Evolutionary conservation across 345 rosid genomes (phyloP).

Genomic region (Noccaea bulbosa): DNA sequence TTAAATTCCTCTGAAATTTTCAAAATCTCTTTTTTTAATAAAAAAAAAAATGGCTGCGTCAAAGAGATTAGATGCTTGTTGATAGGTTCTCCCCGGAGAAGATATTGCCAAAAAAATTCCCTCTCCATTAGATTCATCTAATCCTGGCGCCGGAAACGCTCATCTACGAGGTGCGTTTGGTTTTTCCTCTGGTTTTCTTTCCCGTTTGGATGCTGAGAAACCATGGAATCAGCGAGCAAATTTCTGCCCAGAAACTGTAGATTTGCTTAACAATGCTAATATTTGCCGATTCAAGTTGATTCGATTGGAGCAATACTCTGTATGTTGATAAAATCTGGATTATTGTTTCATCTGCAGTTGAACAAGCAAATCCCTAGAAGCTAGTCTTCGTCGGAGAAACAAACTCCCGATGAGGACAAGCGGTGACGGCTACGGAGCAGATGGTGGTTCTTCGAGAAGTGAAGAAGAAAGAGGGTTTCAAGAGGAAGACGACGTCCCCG

Average conservation of each 20-base stretch:
- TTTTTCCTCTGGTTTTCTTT: not conserved
- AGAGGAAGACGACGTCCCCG: not conserved
- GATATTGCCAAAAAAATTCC: not conserved
- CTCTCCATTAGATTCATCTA: not conserved
- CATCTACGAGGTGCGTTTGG: conserved; percentile 40
- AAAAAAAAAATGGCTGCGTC: conserved; percentile 27
- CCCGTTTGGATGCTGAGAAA: conserved; percentile 8
- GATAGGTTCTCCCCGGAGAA: conserved; percentile 20
- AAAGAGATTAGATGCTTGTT: conserved; percentile 22
- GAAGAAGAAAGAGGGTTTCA: conserved; percentile 16
- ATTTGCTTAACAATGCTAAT: not conserved
- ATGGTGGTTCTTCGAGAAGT: conserved; percentile 19
- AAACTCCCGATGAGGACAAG: conserved; percentile 40
- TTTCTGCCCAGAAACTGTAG: not conserved
- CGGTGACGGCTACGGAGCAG: conserved; percentile 31
- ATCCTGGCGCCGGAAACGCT: conserved; percentile 4
- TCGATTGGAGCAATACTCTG: not conserved
- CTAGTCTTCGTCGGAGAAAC: conserved; percentile 21
- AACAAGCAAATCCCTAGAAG: conserved; percentile 11
- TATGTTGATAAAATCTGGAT: not conserved
- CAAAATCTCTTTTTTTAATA: conserved; percentile 13
- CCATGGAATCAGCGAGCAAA: not conserved
- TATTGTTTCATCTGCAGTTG: not conserved
- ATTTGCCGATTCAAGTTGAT: not conserved
- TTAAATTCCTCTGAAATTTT: conserved; percentile 33